Base-by-base conservation (phyloP, 1,284 basidiomycete species). In the Hemileia vastatrix region DNA sequence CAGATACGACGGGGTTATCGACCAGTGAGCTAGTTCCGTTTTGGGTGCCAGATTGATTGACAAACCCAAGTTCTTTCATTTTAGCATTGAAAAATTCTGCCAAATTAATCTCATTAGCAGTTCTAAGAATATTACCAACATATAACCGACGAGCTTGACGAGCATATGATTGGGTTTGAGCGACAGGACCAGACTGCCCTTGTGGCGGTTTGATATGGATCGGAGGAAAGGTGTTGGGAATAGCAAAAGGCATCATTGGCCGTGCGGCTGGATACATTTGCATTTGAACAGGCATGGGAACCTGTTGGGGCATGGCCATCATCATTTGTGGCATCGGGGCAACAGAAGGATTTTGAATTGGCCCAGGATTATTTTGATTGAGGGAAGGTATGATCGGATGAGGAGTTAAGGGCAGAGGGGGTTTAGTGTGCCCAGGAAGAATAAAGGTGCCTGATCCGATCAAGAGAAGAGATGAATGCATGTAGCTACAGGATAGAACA, bases 81-180 rank as follows among this genome's bases (percentile, higher is more conserved):
- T 94, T 90, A 63, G 81, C 80, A 73, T 96, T 97, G 84, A 97
- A 95, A 80, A 96, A 94, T 54, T 88, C 85, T 18, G 86, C 83
- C 51, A 98, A 80, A 74, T 87, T 89, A 71, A 86, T 83, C 76
- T 97, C 93, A 71, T 86, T 94, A 72, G 93, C 88, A 51, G 89
- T 87, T 13, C 87, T 85, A 1, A 90, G 91, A 70, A 99, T 90
- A 78, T 89, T 92, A 67, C 92, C 92, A 66, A 98, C 90, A 76
- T 97, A 97, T 36, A 98, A 80, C 43, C 95, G 84, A 67, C 94
- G 89, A 59, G 90, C 88, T 77, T 97, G 93, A 63, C 94, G 85
- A 43, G 89, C 88, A 50, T 55, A 56, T 27, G 64, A 57, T 57
- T 56, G 61, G 19, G 56, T 63, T 47, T 57, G 54, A 40, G 54